A percentile compares a stretch with the other conserved stretches of the same genome.
phyloP scores from a whole-genome alignment of 1,284 basidiomycete genomes.

The Lignosus rhinocerotis region DNA sequence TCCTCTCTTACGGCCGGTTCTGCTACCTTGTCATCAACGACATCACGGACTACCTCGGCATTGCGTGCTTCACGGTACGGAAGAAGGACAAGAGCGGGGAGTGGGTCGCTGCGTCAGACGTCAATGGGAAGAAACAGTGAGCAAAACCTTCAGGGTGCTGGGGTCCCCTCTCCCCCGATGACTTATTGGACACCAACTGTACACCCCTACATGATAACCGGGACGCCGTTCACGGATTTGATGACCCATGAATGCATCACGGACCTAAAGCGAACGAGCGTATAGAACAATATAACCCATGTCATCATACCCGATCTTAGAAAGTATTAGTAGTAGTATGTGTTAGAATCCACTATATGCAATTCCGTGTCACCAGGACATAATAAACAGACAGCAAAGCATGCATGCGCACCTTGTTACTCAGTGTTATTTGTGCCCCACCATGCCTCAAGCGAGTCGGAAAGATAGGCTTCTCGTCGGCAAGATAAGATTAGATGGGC shows the following conservation, averaged over 20 bases:
- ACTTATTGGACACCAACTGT: neutral
- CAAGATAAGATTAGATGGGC: conserved; percentile 15
- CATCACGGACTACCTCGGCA: conserved; percentile 85
- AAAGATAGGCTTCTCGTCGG: neutral
- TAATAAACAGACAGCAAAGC: neutral
- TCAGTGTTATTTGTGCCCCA: no score
- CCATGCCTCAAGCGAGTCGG: neutral
- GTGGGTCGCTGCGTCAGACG: conserved; percentile 54
- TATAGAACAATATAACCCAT: neutral
- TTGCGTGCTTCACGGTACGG: conserved; percentile 87
- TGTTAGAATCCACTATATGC: conserved; percentile 1
- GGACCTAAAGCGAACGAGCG: neutral
- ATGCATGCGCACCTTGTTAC: no score
- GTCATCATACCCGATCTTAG: neutral
- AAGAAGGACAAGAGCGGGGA: conserved; percentile 76
- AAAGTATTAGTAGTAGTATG: neutral
- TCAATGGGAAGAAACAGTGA: conserved; percentile 30
- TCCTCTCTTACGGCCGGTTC: conserved; percentile 78
- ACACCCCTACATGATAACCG: neutral
- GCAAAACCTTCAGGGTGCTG: neutral
- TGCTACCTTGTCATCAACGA: conserved; percentile 81
- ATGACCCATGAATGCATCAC: neutral
- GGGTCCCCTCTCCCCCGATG: neutral
- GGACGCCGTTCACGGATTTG: conserved; percentile 4
- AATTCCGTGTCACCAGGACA: neutral